Percentiles rank a stretch among this genome's conserved stretches.
Conservation (phyloP, 768 basidiomycete genomes). For the Auriscalpium orientale region DNA sequence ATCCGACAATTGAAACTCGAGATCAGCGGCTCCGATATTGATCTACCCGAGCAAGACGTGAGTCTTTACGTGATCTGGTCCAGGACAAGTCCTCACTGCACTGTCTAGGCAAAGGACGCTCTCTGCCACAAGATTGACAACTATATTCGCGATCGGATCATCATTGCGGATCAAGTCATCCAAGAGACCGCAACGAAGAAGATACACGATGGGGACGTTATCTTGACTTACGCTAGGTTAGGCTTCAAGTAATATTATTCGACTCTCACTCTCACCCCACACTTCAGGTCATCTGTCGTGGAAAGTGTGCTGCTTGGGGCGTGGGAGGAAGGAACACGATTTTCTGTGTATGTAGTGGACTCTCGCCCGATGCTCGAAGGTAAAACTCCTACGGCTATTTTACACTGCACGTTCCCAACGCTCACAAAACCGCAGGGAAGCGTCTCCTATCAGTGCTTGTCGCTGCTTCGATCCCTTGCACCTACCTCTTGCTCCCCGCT, state of each 20-base stretch:
- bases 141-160: constrained; percentile 91
- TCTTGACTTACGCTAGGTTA: constrained; percentile 89
- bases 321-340: constrained; percentile 62
- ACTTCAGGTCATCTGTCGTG: constrained; percentile 80
- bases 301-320: constrained; percentile 83
- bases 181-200: constrained; percentile 83
- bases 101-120: constrained; percentile 71
- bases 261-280: not conserved
- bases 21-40: constrained; percentile 86
- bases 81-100: no score
- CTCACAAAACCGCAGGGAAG: constrained; percentile 51
- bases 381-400: constrained; percentile 15
- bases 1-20: constrained; percentile 92
- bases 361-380: constrained; percentile 94
- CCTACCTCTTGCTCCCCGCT: constrained; percentile 87
- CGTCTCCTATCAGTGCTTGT: constrained; percentile 64
- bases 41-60: constrained; percentile 93
- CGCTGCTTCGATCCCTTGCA: constrained; percentile 67
- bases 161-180: constrained; percentile 90
- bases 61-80: constrained; percentile 18
- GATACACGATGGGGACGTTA: constrained; percentile 89
- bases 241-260: not conserved
- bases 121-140: constrained; percentile 83
- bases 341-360: constrained; percentile 90
- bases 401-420: not conserved